Base-by-base conservation (phyloP, 441 rosid genomes). In the Adansonia grandidieri region DNA sequence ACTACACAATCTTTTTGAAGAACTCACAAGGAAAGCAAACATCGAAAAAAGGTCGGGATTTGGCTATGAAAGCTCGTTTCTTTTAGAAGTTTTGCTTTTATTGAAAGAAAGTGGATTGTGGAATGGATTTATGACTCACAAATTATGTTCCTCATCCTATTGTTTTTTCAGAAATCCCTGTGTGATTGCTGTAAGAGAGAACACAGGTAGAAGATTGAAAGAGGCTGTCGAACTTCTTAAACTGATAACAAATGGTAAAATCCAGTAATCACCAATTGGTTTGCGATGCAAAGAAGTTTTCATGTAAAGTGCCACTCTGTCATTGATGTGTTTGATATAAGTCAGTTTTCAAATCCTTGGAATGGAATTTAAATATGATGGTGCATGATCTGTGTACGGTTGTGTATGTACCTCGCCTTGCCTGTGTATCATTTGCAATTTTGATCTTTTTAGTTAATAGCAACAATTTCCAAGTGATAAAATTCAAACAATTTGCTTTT, bases 1-100 rank as follows among this genome's bases (percentile, higher is more conserved):
- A 79, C 80, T 96, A 42, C 86, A 80, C 63, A 84, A 83, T 80
- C 87, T 94, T 54, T 93, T 87, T 68, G 97, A 91, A 75, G 99
- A 96, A 78, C 90, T 90, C 62, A 76, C 84, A 45, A 91, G 94
- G 81, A 96, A 88, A 81, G 81, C 89, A 54, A 83, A 58, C 75
- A 47, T 72, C 2, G 96, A 90, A 75, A 93, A 87, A 77, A 86
- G 92, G 98, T 92, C 78, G 40, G 83, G 14, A 5, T 24, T 66
- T 54, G 22, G 47, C 44, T 15, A 45, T 19, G 6, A 40, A 57
- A 24, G 60, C 19, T 42, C 15, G 6, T 7, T 74, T 9, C 14
- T 14, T 72, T 71, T 32, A 50, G 2, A 5, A 71, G 53, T 15
- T 47, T 1, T 71, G 3, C 13, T 71, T 76, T 40, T 54, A 5